Base-by-base conservation (phyloP, 2,329 filamentous ascomycete genomes). In the Pochonia chlamydosporia region DNA sequence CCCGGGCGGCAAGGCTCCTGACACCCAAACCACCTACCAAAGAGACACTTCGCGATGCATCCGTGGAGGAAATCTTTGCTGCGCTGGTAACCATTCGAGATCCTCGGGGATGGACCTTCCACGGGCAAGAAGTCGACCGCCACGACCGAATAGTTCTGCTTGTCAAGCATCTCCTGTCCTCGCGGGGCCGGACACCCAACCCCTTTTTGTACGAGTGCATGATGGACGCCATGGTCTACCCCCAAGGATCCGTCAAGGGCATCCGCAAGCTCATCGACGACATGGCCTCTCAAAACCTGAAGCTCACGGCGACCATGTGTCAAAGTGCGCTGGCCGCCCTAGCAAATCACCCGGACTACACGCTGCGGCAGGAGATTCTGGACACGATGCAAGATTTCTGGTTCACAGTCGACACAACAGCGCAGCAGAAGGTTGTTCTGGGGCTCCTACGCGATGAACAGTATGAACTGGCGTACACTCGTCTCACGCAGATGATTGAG, bases 291-390 rank as follows among this genome's bases (percentile, higher is more conserved):
- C 70, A 75, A 36, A 74, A 72, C 0, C 71, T 96, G 39, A 68
- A 78, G 36, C 74, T 81, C 7, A 87, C 89, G 54, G 74, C 76
- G 1, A 73, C 74, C 3, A 75, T 87, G 2, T 92, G 88, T 57
- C 84, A 91, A 63, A 80, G 80, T 51, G 80, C 85, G 3, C 68
- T 96, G 18, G 52, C 86, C 73, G 84, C 79, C 5, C 73, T 96
- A 21, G 81, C 87, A 1, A 79, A 93, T 8, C 93, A 97, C 62
- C 89, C 92, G 0, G 87, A 97, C 64, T 92, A 95, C 56, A 55
- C 89, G 5, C 69, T 93, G 21, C 82, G 90, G 30, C 77, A 79
- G 45, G 75, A 84, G 30, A 75, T 96, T 3, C 69, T 96, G 33
- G 70, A 79, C 46, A 82, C 84, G 47, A 89, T 93, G 85, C 80